Conservation (phyloP, 2,329 filamentous ascomycete genomes). For the Neonectria sp. region DNA sequence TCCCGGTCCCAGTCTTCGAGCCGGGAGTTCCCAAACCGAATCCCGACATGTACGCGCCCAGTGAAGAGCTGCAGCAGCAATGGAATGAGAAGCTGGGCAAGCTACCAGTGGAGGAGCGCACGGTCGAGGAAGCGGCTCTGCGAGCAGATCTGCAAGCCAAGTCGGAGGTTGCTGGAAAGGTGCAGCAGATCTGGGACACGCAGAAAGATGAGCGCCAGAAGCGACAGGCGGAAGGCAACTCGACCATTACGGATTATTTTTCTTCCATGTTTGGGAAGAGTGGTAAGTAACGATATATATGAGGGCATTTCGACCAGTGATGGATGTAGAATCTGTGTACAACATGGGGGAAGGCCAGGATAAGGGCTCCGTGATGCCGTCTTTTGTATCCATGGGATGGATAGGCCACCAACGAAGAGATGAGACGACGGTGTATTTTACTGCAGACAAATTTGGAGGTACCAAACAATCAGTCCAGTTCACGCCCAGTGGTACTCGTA, state of each 20-base stretch:
- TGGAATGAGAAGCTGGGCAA: constrained; percentile 71
- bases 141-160: constrained; percentile 74
- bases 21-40: constrained; percentile 64
- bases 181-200: constrained; percentile 56
- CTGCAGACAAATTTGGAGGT: constrained; percentile 1
- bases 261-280: constrained; percentile 49
- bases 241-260: constrained; percentile 50
- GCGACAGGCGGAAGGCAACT: constrained; percentile 53
- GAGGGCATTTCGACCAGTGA: not conserved
- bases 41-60: constrained; percentile 46
- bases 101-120: constrained; percentile 70
- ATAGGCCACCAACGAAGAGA: not conserved
- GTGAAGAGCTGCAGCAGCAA: constrained; percentile 64
- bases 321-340: constrained; percentile 41
- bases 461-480: not conserved
- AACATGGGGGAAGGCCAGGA: constrained; percentile 19
- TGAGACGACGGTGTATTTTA: constrained; percentile 4
- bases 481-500: not conserved
- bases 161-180: constrained; percentile 72
- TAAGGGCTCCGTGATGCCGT: constrained; percentile 3
- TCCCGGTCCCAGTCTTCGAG: constrained; percentile 72
- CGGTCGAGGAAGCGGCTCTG: constrained; percentile 75
- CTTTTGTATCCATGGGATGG: not conserved
- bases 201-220: constrained; percentile 70
- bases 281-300: constrained; percentile 41